Base-by-base conservation (phyloP, 257 asterid species). In the Salvia splendens region DNA sequence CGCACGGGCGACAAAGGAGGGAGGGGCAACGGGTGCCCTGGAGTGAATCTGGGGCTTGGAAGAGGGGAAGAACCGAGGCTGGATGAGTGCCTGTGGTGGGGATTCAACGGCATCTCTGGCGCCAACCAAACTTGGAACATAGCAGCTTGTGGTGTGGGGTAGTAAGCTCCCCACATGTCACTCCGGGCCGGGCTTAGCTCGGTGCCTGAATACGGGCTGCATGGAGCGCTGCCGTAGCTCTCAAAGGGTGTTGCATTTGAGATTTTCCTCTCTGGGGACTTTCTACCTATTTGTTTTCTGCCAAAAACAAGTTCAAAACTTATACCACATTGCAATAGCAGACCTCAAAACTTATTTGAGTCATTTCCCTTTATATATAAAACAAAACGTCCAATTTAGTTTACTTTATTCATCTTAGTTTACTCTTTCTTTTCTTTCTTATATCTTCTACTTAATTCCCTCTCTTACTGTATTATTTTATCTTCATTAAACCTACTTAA, bases 1-100 rank as follows among this genome's bases (percentile, higher is more conserved):
- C 30, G 30, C 30, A 24, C 2, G 30, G 30, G 30, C 30, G 30
- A 24, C 30, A 24, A 24, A 24, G 95, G 96, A 77, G 98, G 98
- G 61, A 80, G 92, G 32, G 97, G 97, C 57, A 90, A 76, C 12
- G 94, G 95, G 57, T 87, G 95, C 65, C 87, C 95, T 33, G 83
- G 66, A 28, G 64, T 71, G 50, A 24, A 32, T 61, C 77, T 71
- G 46, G 93, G 89, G 76, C 95, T 88, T 17, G 73, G 82, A 54
- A 76, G 82, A n/a, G 97, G 84, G 65, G 95, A 79, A 67, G 61
- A 76, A 47, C 85, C 91, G 43, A 77, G 77, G 67, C 84, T 78
- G 12, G 41, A 30, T 9, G 74, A 57, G 20, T 68, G 73, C 55
- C 66, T 73, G 42, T 88, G 94, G 49, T 75, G 86, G 0, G 85